Conservation (phyloP, 1,284 basidiomycete genomes). For the Filobasidium uniguttulatum region DNA sequence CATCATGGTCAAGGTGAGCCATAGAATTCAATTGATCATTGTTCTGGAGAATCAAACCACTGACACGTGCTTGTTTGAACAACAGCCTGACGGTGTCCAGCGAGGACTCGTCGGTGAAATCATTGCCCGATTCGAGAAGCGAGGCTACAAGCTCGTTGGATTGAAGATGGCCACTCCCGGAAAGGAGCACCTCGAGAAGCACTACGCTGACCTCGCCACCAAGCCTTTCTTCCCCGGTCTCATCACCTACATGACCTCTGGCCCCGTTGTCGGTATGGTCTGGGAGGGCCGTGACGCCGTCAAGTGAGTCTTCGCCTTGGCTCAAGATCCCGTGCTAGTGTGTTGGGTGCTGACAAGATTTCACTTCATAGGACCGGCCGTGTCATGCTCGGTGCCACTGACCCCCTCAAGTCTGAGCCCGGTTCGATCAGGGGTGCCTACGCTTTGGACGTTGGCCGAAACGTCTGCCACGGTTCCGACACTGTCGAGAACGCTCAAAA, state of each 20-base stretch:
- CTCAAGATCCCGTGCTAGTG: no score
- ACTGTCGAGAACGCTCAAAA: slow-evolving; percentile 78
- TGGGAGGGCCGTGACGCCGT: slow-evolving; percentile 95
- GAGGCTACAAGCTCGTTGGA: slow-evolving; percentile 76
- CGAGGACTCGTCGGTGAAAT: slow-evolving; percentile 88
- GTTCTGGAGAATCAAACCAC: no score
- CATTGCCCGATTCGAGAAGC: slow-evolving; percentile 83
- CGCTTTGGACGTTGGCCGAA: slow-evolving; percentile 67
- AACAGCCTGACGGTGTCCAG: slow-evolving; percentile 90
- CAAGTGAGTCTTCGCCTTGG: slow-evolving; percentile 51
- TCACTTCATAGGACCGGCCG: slow-evolving; percentile 51
- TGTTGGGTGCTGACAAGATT: slow-evolving; percentile 10
- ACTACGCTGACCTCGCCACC: slow-evolving; percentile 82
- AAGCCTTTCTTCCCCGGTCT: slow-evolving; percentile 88
- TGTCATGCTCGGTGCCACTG: slow-evolving; percentile 89
- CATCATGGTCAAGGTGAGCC: slow-evolving; percentile 41
- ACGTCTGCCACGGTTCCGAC: slow-evolving; percentile 67
- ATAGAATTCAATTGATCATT: background rate
- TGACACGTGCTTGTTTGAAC: background rate
- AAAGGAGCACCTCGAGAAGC: slow-evolving; percentile 66
- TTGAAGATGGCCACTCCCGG: slow-evolving; percentile 69
- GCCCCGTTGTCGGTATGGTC: slow-evolving; percentile 93
- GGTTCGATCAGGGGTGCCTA: slow-evolving; percentile 92
- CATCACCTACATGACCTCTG: slow-evolving; percentile 84
- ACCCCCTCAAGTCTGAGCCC: slow-evolving; percentile 78